phyloP scores from a whole-genome alignment of 495 filamentous ascomycete species.

The Penicillium lagena region DNA sequence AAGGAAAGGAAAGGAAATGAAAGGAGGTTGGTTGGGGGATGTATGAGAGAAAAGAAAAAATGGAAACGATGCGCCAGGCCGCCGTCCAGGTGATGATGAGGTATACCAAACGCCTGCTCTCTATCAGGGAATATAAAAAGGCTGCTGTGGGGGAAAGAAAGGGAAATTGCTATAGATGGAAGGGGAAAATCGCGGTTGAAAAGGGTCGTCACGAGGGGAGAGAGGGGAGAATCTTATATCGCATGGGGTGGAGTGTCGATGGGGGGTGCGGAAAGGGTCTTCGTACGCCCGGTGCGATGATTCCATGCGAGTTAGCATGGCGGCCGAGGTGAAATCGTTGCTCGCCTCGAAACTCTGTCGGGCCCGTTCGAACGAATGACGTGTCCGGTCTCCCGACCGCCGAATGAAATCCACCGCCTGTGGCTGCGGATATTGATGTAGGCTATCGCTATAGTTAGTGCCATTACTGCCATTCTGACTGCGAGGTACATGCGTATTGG shows the following conservation, averaged over 20 bases:
- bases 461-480: conserved; percentile 92
- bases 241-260: conserved; percentile 30
- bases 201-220: conserved; percentile 15
- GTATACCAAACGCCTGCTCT: conserved; percentile 41
- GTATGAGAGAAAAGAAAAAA: conserved; percentile 3
- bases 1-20: conserved; percentile 1
- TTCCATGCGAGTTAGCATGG: conserved; percentile 76
- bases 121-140: conserved; percentile 41
- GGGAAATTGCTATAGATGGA: not conserved
- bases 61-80: conserved; percentile 26
- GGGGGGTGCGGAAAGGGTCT: conserved; percentile 30
- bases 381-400: conserved; percentile 71
- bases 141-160: conserved; percentile 7
- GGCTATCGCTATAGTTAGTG: conserved; percentile 76
- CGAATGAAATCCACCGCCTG: conserved; percentile 64
- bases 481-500: conserved; percentile 72
- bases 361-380: conserved; percentile 38
- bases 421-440: conserved; percentile 35
- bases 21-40: not conserved
- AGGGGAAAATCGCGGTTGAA: conserved; percentile 6
- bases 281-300: conserved; percentile 42
- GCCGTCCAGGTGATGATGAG: conserved; percentile 17
- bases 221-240: conserved; percentile 17
- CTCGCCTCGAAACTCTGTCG: conserved; percentile 76
- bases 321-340: conserved; percentile 86